Conservation (phyloP, 2,329 filamentous ascomycete species). For the Aspergillus nomiae region DNA sequence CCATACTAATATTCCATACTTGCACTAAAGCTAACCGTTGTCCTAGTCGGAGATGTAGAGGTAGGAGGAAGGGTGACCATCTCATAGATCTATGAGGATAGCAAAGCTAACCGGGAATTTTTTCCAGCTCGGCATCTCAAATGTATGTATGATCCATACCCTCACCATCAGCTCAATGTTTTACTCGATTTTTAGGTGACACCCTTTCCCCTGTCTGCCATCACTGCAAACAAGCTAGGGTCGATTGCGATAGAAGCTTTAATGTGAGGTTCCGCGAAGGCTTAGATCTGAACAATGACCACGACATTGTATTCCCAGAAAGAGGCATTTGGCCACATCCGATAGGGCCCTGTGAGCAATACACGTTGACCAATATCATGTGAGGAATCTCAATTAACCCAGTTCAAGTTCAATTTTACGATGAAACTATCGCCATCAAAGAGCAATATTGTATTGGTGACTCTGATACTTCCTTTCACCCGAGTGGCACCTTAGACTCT, state of each 20-base stretch:
- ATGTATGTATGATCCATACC: slow-evolving; percentile 14
- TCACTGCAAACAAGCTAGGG: slow-evolving; percentile 19
- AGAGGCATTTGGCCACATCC: slow-evolving; percentile 17
- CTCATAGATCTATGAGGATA: neutral
- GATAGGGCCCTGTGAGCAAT: slow-evolving; percentile 18
- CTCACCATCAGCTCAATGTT: neutral
- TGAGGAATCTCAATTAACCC: neutral
- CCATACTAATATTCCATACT: neutral
- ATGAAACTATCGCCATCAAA: slow-evolving; percentile 24
- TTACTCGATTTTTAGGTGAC: slow-evolving; percentile 21
- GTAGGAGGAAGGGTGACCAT: slow-evolving; percentile 15
- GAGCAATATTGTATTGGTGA: slow-evolving; percentile 13
- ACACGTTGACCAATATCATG: neutral
- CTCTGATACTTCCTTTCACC: neutral
- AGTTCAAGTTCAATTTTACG: slow-evolving; percentile 23
- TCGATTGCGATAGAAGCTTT: slow-evolving; percentile 20
- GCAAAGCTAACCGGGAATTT: neutral
- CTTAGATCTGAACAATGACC: slow-evolving; percentile 14
- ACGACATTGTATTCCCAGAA: slow-evolving; percentile 18
- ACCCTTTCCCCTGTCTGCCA: slow-evolving; percentile 15
- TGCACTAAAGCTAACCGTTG: slow-evolving; percentile 1
- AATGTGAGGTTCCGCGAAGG: slow-evolving; percentile 27
- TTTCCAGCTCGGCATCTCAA: slow-evolving; percentile 25
- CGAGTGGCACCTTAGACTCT: neutral
- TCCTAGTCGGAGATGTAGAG: slow-evolving; percentile 26